Base-by-base conservation (phyloP, 2,329 filamentous ascomycete genomes). In the Daldinia sp. region DNA sequence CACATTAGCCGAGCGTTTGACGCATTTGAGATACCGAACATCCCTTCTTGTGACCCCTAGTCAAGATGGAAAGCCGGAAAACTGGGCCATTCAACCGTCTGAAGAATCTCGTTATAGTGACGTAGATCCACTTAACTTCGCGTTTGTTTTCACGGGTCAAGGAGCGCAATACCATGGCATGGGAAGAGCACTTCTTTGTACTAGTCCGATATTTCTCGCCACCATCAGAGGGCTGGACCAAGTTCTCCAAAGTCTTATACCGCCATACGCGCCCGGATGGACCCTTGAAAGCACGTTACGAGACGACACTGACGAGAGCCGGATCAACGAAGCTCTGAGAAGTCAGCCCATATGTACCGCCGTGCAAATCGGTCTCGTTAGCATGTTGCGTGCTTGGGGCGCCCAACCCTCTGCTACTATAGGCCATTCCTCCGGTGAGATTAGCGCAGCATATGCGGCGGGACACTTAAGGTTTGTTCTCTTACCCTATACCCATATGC, bases 361-460 rank as follows among this genome's bases (percentile, higher is more conserved):
- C 2, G 17, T 73, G 1, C 71, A 73, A 23, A 62, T 73, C 8
- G 63, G 41, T 0, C 39, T 73, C 1, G 58, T 72, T 0, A 25
- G 65, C 0, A n/a, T 71, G 0, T 34, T 73, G 0, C 19, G 29
- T 0, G 17, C 5, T 1, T 73, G 67, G 64, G 50, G 43, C 1
- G 48, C 72, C 3, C 21, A 0, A 1, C 68, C 71, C 1, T 11
- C 49, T 1, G 58, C 64, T 0, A 52, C 63, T 0, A n/a, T 70
- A 1, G 68, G 71, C 3, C 71, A 78, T 43, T 77, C 76, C 0
- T 74, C 71, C 0, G 76, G 76, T 3, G 76, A 77, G 61, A 76
- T 82, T 27, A 78, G 77, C 0, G 80, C 80, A 0, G 79, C 79
- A 0, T 82, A 78, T 56, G 75, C 76, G 1, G 74, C 75, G 1